Evolutionary conservation across 73 alveolate species (phyloP), one percentile per base, ranked within the genome.

Genomic region (Paraurostyla sp.): DNA sequence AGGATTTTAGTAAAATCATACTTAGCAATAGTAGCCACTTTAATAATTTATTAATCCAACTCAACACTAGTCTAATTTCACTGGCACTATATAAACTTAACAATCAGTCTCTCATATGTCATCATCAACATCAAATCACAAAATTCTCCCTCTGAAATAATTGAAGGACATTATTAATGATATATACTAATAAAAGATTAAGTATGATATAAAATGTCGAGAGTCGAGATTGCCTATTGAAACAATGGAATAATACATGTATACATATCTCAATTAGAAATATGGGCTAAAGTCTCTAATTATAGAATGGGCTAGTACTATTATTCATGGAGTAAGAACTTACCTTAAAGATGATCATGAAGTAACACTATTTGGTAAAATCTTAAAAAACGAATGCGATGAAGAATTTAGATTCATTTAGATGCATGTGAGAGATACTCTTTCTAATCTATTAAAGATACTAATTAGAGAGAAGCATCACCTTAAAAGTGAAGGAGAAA

Each of bases 161-260:
- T 86, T 95, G 87, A 96, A 96, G 88, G 99, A 96, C 80, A 84
- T 93, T 32, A 96, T 96, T 9, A 85, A 87, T 51, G 99, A 96
- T 80, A 93, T 96, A 18, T 95, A 96, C 73, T 42, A 51, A 40
- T 69, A 94, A 45, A 96, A 96, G 91, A 94, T 82, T n/a, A 96
- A 95, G 68, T 96, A 87, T 65, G 99, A 96, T 73, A 80, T 89
- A 58, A 94, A 92, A 68, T 94, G 98, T 48, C 93, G 90, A 81
- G 98, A 96, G 46, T 78, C 91, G 59, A 90, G 91, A 58, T 69
- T 91, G 36, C 98, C 99, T 18, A 93, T 91, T 43, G 99, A 96
- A 85, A 96, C 98, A 13, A 91, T 96, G 94, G 99, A 96, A 82
- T 96, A 96, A 50, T 96, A 91, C 81, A 83, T 96, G 97, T 94